Base-by-base conservation (phyloP, 2,329 filamentous ascomycete species). In the Zymoseptoria pseudotritici region DNA sequence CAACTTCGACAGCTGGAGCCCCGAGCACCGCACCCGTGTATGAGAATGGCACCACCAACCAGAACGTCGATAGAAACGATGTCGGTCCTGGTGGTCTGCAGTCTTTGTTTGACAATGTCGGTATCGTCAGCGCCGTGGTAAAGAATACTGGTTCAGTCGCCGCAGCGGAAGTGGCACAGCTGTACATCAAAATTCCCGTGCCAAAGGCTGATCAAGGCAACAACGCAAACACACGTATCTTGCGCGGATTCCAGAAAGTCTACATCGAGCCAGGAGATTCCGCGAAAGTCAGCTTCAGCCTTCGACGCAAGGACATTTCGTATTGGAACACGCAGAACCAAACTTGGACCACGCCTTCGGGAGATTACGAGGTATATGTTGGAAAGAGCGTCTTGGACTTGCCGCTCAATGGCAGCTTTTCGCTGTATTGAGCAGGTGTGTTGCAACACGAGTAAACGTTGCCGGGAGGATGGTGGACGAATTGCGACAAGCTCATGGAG, bases 121-220 rank as follows among this genome's bases (percentile, higher is more conserved):
- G 80, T 63, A 73, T 74, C 22, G 75, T 83, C 46, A 75, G 73
- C 5, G 79, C 76, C 2, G 80, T 75, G 5, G 75, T 84, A 62
- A 77, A 74, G 21, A 84, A 83, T 70, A 80, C 77, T 1, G 82
- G 82, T 22, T 66, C 67, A 3, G 69, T 80, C 50, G 66, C 66
- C 13, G 82, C 80, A 42, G 77, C 80, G 22, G 82, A 83, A 63
- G 80, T 84, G 53, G 78, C 79, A 5, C 82, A 84, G 67, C 66
- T 84, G 19, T 74, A 73, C 60, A 54, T 75, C 6, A 58, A 68
- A 22, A 70, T 74, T 10, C 70, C 70, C 0, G 62, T 66, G 17
- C 64, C 63, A 11, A 89, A 62, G 13, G 74, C 73, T 54, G 80
- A 53, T 21, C 95, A 66, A 54, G 70, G 81, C 80, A 24, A 76